A percentile compares a stretch with the other conserved stretches of the same genome.
These are phyloP conservation scores for Diaporthe vexans DNA, from an alignment of 2,329 filamentous ascomycete species.

Conservation along the genomic window DNA sequence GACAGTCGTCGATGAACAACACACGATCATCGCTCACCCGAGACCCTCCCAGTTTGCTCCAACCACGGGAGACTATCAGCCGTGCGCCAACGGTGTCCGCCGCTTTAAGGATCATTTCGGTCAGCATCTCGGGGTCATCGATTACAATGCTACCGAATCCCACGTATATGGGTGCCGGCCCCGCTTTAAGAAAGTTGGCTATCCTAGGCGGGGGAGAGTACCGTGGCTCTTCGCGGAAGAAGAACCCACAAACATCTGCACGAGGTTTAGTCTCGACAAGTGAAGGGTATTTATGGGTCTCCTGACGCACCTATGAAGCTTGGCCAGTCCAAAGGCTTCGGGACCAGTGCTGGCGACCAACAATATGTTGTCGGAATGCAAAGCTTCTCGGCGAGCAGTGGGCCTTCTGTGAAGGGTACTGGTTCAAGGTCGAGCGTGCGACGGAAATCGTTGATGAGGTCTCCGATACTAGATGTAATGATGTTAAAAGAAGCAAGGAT, in stretches of 20 bases:
- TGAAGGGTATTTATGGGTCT: too few relatives aligned
- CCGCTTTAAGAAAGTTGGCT: conserved; percentile 62
- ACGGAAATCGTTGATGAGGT: conserved; percentile 1
- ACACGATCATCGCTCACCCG: conserved; percentile 52
- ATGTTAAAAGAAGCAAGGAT: background rate
- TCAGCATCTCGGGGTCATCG: conserved; percentile 71
- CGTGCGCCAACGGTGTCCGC: conserved; percentile 69
- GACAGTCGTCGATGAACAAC: conserved; percentile 74
- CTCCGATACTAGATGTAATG: background rate
- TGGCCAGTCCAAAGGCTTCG: background rate
- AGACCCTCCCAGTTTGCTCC: conserved; percentile 69
- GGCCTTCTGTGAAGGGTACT: conserved; percentile 1
- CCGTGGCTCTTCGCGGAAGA: conserved; percentile 66
- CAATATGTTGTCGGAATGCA: conserved; percentile 3
- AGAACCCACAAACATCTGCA: conserved; percentile 70
- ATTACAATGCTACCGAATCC: conserved; percentile 78
- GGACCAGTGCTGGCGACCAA: conserved; percentile 14
- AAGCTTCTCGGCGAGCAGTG: background rate
- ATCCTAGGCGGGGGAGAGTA: conserved; percentile 70
- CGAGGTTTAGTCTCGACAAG: background rate
- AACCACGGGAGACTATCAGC: conserved; percentile 74
- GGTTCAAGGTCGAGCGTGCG: conserved; percentile 16
- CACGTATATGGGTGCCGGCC: conserved; percentile 74
- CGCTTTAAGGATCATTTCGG: conserved; percentile 71
- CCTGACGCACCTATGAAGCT: background rate